Base-by-base conservation (phyloP, 108 stramenopile genomes). In the Nitzschia sp. region DNA sequence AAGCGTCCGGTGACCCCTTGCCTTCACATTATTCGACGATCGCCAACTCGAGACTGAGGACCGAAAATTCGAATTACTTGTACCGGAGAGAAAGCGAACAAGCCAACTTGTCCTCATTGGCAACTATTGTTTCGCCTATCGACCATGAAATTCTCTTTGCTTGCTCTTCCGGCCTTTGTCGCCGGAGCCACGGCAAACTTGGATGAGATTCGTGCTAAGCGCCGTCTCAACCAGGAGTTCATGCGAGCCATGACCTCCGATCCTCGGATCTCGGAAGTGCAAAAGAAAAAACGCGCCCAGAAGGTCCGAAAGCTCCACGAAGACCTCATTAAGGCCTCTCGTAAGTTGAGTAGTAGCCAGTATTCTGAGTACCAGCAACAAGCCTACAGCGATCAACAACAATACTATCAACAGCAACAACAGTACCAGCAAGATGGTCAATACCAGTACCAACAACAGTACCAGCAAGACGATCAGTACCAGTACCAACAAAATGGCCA, bases 201-300 rank as follows among this genome's bases (percentile, higher is more conserved):
- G 23, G 60, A 61, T 41, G 60, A 61, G 13, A 21, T 41, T 15
- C 38, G 34, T 29, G 32, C 53, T 0, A 57, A 57, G 29, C 46
- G 66, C 29, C 45, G 44, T 27, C 9, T 69, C 25, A 31, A 60
- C 19, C 56, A 64, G n/a, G 62, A 66, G 19, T 76, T 76, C 63
- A 69, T 69, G 56, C 41, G 19, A 6, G 75, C 75, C 22, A 76
- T 76, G 62, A 44, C 63, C 38, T 23, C 44, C 21, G 5, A 45
- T 25, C 61, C 68, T 9, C 59, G 55, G 11, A 63, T 63, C 31
- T 17, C 17, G 16, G n/a, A 64, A 15, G 68, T 30, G 1, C 21
- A 34, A 41, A 46, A 58, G 33, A 48, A 68, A 57, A 31, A 55
- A 2, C 75, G 75, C 0, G 63, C 59, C 26, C n/a, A 64, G 56